A percentile compares a stretch with the other conserved stretches of the same genome.
Conservation (phyloP, 768 basidiomycete species). For the Cystobasidium ongulense region DNA sequence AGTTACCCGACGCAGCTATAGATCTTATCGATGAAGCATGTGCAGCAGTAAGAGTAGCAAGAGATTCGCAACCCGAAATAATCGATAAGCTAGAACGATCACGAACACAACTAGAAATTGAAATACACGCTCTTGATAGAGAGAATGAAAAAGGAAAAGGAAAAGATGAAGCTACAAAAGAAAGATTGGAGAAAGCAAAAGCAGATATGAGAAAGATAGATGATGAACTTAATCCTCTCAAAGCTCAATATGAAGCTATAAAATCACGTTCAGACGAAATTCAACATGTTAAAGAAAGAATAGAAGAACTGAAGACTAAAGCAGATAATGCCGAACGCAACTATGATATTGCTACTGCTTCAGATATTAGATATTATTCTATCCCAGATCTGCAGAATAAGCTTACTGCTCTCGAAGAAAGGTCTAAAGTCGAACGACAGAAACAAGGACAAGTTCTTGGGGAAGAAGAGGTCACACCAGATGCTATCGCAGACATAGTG, state of each 20-base stretch:
- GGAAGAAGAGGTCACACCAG: conserved; percentile 51
- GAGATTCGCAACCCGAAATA: conserved; percentile 87
- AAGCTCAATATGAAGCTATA: conserved; percentile 43
- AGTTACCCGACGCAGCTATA: conserved; percentile 47
- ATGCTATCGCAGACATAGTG: conserved; percentile 81
- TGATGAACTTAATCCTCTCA: conserved; percentile 48
- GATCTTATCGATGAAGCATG: conserved; percentile 92
- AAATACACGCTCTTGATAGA: conserved; percentile 84
- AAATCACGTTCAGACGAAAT: conserved; percentile 35
- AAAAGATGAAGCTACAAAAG: conserved; percentile 57
- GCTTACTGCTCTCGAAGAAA: conserved; percentile 52
- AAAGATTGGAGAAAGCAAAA: conserved; percentile 72
- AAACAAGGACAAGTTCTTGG: conserved; percentile 42
- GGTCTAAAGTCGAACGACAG: conserved; percentile 61
- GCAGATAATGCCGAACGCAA: conserved; percentile 84
- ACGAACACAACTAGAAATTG: conserved; percentile 84
- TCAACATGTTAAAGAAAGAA: conserved; percentile 62
- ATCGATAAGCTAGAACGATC: conserved; percentile 82
- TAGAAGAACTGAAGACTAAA: conserved; percentile 86
- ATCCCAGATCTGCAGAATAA: conserved; percentile 70
- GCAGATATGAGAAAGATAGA: conserved; percentile 58
- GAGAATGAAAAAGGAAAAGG: conserved; percentile 80
- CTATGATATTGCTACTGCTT: conserved; percentile 59
- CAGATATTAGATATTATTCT: conserved; percentile 83
- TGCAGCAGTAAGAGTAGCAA: conserved; percentile 75